phyloP scores from a whole-genome alignment of 345 rosid species.

The Eucalyptus marginata region DNA sequence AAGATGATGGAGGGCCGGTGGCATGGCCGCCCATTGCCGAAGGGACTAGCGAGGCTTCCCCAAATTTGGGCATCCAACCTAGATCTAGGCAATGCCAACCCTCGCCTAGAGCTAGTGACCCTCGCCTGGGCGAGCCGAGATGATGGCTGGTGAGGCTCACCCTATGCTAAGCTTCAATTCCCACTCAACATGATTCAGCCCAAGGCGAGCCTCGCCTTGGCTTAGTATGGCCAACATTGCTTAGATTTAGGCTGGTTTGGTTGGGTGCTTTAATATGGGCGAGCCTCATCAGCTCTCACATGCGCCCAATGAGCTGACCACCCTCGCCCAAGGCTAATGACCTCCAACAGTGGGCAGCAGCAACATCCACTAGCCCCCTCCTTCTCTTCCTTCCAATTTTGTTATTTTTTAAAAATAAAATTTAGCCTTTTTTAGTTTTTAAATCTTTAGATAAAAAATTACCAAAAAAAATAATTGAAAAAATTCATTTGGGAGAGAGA shows the following conservation, averaged over 20 bases:
- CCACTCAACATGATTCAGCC: too few relatives aligned
- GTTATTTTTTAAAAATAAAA: too few relatives aligned
- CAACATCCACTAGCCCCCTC: neutral
- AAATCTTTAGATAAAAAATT: too few relatives aligned
- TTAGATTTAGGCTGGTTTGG: neutral
- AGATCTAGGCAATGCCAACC: neutral
- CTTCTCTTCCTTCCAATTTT: neutral
- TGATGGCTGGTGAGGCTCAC: too few relatives aligned
- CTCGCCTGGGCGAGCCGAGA: rapidly evolving
- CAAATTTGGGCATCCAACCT: neutral
- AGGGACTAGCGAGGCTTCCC: rapidly evolving
- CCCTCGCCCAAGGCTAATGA: too few relatives aligned
- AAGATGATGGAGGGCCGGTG: neutral
- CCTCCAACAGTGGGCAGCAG: rapidly evolving
- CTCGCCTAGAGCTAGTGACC: rapidly evolving
- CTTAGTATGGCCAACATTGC: neutral
- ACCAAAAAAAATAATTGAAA: too few relatives aligned
- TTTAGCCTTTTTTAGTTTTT: too few relatives aligned
- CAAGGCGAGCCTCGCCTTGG: rapidly evolving
- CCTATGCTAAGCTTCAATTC: too few relatives aligned
- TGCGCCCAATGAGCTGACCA: too few relatives aligned
- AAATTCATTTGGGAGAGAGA: neutral
- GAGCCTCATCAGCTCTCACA: rapidly evolving
- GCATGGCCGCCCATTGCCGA: neutral
- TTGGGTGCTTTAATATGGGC: neutral